Conservation (phyloP, 2,329 filamentous ascomycete species). For the Phialophora macrospora region DNA sequence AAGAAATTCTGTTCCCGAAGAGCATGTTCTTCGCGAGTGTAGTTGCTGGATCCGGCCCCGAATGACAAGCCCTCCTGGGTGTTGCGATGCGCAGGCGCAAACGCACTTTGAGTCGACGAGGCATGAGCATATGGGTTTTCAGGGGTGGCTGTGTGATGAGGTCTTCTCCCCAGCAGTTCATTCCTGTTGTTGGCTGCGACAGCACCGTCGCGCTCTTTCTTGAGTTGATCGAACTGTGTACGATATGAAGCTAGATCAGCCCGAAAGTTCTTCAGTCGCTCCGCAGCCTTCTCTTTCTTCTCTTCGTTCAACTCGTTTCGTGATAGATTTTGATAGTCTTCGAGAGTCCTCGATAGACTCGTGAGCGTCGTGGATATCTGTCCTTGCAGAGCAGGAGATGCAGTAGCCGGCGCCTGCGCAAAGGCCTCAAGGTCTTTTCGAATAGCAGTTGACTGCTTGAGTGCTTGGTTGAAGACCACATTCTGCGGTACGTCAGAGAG, state of each 20-base stretch:
- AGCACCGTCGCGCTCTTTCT: slow-evolving; percentile 75
- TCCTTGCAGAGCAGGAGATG: slow-evolving; percentile 67
- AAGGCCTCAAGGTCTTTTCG: slow-evolving; percentile 76
- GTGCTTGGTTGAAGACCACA: slow-evolving; percentile 80
- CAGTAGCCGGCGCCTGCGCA: slow-evolving; percentile 61
- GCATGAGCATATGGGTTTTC: slow-evolving; percentile 89
- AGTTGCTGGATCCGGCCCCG: slow-evolving; percentile 58
- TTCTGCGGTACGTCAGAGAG: slow-evolving; percentile 59
- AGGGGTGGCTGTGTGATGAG: slow-evolving; percentile 76
- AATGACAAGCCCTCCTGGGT: slow-evolving; percentile 50
- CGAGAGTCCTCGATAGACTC: slow-evolving; percentile 84
- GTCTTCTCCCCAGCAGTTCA: slow-evolving; percentile 83
- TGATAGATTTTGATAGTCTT: slow-evolving; percentile 85
- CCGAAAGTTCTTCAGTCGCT: slow-evolving; percentile 84
- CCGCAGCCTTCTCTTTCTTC: slow-evolving; percentile 88
- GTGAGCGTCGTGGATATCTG: slow-evolving; percentile 79
- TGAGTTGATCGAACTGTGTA: slow-evolving; percentile 75
- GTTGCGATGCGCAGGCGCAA: slow-evolving; percentile 43
- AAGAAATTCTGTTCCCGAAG: slow-evolving; percentile 91
- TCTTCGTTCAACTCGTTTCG: slow-evolving; percentile 86
- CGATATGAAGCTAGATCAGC: slow-evolving; percentile 80
- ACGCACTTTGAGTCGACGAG: slow-evolving; percentile 51
- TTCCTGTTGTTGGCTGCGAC: slow-evolving; percentile 70
- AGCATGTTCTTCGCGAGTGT: slow-evolving; percentile 77
- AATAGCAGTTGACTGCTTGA: slow-evolving; percentile 82